Base-by-base conservation (phyloP, 306 rosid species). In the Pyrus bretschneideri region DNA sequence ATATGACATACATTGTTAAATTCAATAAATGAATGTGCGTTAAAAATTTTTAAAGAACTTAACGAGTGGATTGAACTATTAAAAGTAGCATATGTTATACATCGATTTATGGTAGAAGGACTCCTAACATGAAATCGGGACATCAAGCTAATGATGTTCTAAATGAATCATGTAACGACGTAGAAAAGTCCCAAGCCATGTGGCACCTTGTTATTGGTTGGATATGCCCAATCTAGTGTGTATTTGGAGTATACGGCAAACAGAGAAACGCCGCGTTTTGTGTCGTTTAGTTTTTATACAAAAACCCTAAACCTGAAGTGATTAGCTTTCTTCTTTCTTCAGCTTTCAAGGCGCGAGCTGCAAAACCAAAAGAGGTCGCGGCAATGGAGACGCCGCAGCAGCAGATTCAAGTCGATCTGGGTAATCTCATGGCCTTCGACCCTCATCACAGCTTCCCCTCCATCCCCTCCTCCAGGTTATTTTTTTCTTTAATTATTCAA, bases 371-470 rank as follows among this genome's bases (percentile, higher is more conserved):
- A 62, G 19, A 46, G 51, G 5, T 30, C 31, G 72, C 12, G 42
- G 61, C 6, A 33, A 76, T 80, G 70, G 91, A 89, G 74, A 81
- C 61, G 40, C 78, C 75, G 70, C 67, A 51, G 8, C 71, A 76
- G 21, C 55, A 76, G 18, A 73, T 76, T 25, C 89, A 87, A 73
- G 67, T 94, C 27, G 97, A 92, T 88, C 86, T 94, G 6, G 96
- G 98, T 19, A 81, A 87, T 70, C 95, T 94, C 55, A 74, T 81
- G 92, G 95, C 91, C 9, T 89, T 83, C 65, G 80, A 92, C 40
- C 77, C 90, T 75, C 85, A 87, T 69, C 85, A 85, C 61, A 40
- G 58, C 13, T 84, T 86, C 67, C 81, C 91, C 70, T 84, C 94
- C 44, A 72, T 63, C 2, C 80, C 83, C 35, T 83, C 88, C 25